These are phyloP conservation scores for Rhodamnia rubescens DNA, from an alignment of 345 rosid species.

Conservation along the genomic window DNA sequence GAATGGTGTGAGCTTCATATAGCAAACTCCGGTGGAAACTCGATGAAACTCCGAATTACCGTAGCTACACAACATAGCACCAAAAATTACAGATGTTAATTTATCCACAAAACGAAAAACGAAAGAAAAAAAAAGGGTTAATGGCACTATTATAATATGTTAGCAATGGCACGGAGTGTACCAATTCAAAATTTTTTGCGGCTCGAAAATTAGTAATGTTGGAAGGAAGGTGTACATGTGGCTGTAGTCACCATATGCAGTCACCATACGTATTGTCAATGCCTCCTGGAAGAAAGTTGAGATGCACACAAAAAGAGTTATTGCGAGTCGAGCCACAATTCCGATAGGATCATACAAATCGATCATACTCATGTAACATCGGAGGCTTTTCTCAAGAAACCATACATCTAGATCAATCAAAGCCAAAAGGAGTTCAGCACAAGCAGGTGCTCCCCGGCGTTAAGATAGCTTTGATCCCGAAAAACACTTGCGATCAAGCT, in stretches of 20 bases:
- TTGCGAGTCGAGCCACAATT: background rate
- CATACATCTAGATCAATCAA: too few species aligned
- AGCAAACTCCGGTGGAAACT: background rate
- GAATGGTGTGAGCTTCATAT: fast-evolving
- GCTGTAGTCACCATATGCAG: too few species aligned
- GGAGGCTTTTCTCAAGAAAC: too few species aligned
- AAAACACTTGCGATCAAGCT: background rate
- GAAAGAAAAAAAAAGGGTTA: too few species aligned
- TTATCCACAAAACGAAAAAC: background rate
- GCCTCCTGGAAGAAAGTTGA: too few species aligned
- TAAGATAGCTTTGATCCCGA: background rate
- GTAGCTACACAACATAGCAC: background rate
- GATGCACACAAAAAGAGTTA: too few species aligned
- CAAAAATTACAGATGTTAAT: background rate
- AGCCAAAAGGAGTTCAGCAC: background rate
- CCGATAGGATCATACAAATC: background rate
- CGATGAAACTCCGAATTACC: background rate
- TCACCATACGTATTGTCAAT: too few species aligned
- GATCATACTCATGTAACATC: background rate
- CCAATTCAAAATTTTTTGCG: too few species aligned
- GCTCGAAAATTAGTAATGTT: too few species aligned
- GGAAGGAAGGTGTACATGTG: too few species aligned
- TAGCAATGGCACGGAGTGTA: too few species aligned
- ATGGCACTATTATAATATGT: too few species aligned
- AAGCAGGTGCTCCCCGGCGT: background rate